phyloP scores from a whole-genome alignment of 1,284 basidiomycete genomes.

The Ustilago sp. region DNA sequence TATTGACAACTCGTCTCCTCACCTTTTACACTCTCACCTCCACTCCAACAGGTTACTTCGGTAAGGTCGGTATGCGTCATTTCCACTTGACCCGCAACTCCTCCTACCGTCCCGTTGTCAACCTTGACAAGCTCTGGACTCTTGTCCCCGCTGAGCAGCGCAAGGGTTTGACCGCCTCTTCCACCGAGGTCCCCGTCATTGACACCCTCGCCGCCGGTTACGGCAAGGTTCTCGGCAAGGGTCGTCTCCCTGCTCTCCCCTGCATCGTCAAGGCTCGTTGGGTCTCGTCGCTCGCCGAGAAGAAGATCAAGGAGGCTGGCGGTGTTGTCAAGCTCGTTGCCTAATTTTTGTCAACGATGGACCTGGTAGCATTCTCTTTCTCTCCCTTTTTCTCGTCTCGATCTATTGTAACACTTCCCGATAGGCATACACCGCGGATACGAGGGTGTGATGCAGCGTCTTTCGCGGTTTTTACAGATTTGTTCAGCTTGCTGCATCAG shows the following conservation, averaged over 20 bases:
- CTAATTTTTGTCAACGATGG: conserved; percentile 16
- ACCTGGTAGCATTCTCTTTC: conserved; percentile 5
- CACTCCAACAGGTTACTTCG: conserved; percentile 84
- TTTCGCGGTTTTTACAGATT: conserved; percentile 2
- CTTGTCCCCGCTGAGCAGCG: conserved; percentile 68
- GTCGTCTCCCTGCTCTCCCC: conserved; percentile 66
- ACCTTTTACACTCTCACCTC: neutral
- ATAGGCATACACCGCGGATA: neutral
- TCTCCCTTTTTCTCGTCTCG: neutral
- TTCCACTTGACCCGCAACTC: conserved; percentile 95
- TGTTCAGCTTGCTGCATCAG: conserved; percentile 11
- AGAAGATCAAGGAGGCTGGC: conserved; percentile 70
- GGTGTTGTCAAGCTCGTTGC: conserved; percentile 68
- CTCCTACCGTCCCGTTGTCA: conserved; percentile 92
- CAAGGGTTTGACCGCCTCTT: conserved; percentile 55
- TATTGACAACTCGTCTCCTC: conserved; percentile 13
- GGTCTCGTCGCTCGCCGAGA: conserved; percentile 68
- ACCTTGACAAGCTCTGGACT: conserved; percentile 73
- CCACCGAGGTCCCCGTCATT: conserved; percentile 69
- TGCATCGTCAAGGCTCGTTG: conserved; percentile 69
- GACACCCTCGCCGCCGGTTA: conserved; percentile 69
- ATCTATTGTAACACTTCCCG: conserved; percentile 12
- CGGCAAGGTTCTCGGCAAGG: conserved; percentile 70
- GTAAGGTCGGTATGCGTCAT: conserved; percentile 93
- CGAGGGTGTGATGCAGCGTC: neutral